phyloP scores from a whole-genome alignment of 2,329 filamentous ascomycete genomes.

The Alternaria novae-zelandiae region DNA sequence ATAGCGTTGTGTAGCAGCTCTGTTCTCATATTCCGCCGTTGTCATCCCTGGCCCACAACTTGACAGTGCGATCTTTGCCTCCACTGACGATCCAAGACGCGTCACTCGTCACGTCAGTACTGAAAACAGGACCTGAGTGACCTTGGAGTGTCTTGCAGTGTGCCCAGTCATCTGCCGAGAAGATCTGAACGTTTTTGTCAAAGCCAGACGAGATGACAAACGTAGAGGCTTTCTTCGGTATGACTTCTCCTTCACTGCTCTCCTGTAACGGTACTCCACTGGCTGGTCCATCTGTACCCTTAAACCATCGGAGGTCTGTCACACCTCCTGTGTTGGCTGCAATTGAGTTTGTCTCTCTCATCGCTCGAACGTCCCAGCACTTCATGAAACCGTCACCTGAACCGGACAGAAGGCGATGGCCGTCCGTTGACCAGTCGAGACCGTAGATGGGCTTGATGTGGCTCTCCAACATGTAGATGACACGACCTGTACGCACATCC shows the following conservation, averaged over 20 bases:
- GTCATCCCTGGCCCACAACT: constrained; percentile 87
- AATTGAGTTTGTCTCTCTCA: constrained; percentile 80
- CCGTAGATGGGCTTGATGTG: constrained; percentile 94
- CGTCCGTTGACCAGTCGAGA: constrained; percentile 90
- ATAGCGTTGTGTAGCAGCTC: neutral
- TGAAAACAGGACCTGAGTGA: constrained; percentile 90
- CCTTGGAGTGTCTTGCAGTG: constrained; percentile 85
- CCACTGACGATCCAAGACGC: constrained; percentile 93
- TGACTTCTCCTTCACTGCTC: constrained; percentile 67
- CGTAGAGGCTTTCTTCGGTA: constrained; percentile 84
- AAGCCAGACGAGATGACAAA: constrained; percentile 93
- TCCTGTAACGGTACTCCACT: constrained; percentile 65
- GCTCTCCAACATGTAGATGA: constrained; percentile 93
- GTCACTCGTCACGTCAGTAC: constrained; percentile 85
- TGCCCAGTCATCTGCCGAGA: constrained; percentile 95
- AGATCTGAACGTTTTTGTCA: constrained; percentile 93
- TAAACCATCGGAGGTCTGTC: constrained; percentile 92
- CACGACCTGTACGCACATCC: constrained; percentile 91
- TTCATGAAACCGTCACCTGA: constrained; percentile 96
- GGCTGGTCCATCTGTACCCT: constrained; percentile 78
- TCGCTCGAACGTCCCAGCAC: constrained; percentile 95
- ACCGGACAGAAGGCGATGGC: constrained; percentile 89
- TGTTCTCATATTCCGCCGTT: constrained; percentile 40
- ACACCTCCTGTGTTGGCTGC: constrained; percentile 92
- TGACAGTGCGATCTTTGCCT: constrained; percentile 92